These are phyloP conservation scores for Speleostelium caveatum DNA, from an alignment of 78 protist genomes.

Conservation along the genomic window DNA sequence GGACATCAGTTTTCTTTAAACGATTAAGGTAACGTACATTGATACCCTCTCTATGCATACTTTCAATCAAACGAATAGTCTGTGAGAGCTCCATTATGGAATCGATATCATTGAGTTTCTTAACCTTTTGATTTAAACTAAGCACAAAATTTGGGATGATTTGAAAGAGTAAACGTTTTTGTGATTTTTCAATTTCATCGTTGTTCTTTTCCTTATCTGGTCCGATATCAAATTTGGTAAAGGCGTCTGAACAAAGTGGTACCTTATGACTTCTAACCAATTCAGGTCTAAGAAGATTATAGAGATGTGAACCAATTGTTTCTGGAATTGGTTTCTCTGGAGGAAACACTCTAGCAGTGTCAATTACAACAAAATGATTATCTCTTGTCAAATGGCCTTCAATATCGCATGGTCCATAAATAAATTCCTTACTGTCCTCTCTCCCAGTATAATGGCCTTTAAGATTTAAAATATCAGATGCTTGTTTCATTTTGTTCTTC, in stretches of 20 bases:
- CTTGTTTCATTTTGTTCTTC: conserved; percentile 44
- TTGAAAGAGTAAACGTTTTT: conserved; percentile 42
- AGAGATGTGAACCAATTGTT: conserved; percentile 49
- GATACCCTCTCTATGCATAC: conserved; percentile 81
- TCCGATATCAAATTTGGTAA: conserved; percentile 59
- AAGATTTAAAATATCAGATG: conserved; percentile 69
- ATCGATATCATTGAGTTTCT: conserved; percentile 2
- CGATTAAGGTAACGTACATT: conserved; percentile 57
- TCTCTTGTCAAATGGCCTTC: conserved; percentile 66
- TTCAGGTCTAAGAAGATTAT: conserved; percentile 68
- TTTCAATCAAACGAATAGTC: conserved; percentile 35
- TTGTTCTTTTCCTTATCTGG: conserved; percentile 63
- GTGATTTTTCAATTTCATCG: conserved; percentile 74
- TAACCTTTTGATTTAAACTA: conserved; percentile 38
- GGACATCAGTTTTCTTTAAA: conserved; percentile 45
- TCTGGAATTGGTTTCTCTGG: conserved; percentile 74
- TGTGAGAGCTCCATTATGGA: conserved; percentile 41
- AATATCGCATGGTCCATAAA: conserved; percentile 70
- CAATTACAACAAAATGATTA: conserved; percentile 58
- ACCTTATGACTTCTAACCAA: conserved; percentile 26
- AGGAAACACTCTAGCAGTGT: conserved; percentile 74
- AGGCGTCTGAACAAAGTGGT: conserved; percentile 78
- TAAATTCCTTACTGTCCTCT: neutral
- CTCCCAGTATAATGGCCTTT: conserved; percentile 77
- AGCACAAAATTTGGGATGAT: conserved; percentile 64